Evolutionary conservation across 805 yeast genomes (phyloP).

Genomic region (Myxozyma melibiosi): DNA sequence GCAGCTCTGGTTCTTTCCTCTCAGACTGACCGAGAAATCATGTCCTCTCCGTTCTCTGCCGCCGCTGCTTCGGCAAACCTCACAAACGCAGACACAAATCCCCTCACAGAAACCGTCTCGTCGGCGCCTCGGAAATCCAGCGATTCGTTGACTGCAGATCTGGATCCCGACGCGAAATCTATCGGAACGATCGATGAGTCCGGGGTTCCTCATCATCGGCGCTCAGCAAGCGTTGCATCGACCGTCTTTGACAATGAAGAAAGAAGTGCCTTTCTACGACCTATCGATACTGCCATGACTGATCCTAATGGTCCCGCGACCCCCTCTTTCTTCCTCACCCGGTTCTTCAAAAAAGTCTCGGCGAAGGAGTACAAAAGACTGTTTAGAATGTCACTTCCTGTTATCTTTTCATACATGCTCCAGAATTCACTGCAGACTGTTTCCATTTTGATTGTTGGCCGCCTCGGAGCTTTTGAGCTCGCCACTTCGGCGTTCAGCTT

Average conservation of each 20-base stretch:
- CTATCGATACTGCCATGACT: slow-evolving; percentile 25
- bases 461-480: slow-evolving; percentile 34
- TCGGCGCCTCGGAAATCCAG: neutral
- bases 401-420: slow-evolving; percentile 34
- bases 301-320: slow-evolving; percentile 20
- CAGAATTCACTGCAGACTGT: slow-evolving; percentile 37
- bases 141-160: neutral
- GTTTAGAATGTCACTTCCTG: slow-evolving; percentile 34
- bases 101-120: neutral
- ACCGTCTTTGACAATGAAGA: neutral
- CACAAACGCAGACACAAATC: neutral
- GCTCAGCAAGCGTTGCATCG: slow-evolving; percentile 2
- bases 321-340: slow-evolving; percentile 16
- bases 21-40: neutral
- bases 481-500: slow-evolving; percentile 35
- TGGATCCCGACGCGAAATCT: slow-evolving; percentile 15
- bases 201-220: slow-evolving; percentile 3
- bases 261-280: neutral
- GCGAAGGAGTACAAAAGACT: slow-evolving; percentile 28
- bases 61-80: slow-evolving; percentile 8
- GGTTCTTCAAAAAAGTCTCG: slow-evolving; percentile 20
- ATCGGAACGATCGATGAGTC: slow-evolving; percentile 5
- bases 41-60: slow-evolving; percentile 7
- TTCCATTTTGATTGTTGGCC: slow-evolving; percentile 34
- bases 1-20: neutral